These are phyloP conservation scores for Zygosaccharomyces siamensis DNA, from an alignment of 805 yeast species.

Conservation along the genomic window DNA sequence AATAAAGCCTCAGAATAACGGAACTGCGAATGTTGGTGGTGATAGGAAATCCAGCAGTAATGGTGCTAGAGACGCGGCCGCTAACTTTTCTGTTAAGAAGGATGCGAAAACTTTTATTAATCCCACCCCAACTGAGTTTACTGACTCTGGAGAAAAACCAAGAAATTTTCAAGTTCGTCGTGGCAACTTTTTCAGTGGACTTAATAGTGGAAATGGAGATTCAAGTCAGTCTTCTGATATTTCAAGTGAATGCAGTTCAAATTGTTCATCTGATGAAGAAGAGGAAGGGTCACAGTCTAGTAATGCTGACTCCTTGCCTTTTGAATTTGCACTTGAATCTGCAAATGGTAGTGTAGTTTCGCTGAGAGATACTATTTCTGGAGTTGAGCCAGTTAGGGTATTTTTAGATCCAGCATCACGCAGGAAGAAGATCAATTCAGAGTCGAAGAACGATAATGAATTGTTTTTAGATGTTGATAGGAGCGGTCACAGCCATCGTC, in stretches of 20 bases:
- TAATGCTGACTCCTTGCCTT: conserved; percentile 28
- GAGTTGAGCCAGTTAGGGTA: conserved; percentile 9
- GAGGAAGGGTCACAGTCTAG: conserved; percentile 12
- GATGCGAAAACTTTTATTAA: conserved; percentile 1
- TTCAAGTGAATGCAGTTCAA: conserved; percentile 13
- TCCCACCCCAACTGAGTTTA: neutral
- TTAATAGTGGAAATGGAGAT: conserved; percentile 18
- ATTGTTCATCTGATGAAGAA: conserved; percentile 9
- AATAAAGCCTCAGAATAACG: neutral
- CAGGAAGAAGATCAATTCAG: neutral
- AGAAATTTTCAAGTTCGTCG: conserved; percentile 10
- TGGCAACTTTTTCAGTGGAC: conserved; percentile 20
- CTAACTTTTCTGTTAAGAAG: neutral
- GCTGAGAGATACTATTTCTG: conserved; percentile 17
- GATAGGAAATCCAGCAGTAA: neutral
- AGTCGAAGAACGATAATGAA: conserved; percentile 14
- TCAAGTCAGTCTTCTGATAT: conserved; percentile 12
- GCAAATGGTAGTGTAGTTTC: conserved; percentile 25
- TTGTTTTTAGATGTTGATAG: conserved; percentile 21
- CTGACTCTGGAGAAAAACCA: neutral
- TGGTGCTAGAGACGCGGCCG: neutral
- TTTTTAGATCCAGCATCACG: conserved; percentile 8
- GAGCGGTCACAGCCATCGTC: conserved; percentile 19
- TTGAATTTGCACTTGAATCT: conserved; percentile 33
- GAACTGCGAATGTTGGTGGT: neutral